Evolutionary conservation across 2,329 filamentous ascomycete genomes (phyloP), one percentile per base, ranked within the genome.

Genomic region (Hypoxylon rubiginosum): DNA sequence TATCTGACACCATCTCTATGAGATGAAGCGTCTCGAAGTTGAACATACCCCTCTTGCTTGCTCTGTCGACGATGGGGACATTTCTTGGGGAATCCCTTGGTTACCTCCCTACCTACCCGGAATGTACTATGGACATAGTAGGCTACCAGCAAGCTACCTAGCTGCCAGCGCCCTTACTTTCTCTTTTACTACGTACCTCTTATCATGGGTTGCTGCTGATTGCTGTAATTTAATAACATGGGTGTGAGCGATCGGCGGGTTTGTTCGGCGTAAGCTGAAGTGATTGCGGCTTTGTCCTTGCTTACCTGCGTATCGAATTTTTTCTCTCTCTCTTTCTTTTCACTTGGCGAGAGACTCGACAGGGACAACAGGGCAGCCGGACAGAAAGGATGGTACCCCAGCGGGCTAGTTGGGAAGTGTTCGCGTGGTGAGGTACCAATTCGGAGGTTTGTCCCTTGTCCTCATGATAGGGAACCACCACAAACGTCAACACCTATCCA

Each of bases 391-490:
- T 21, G 39, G 39, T 43, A 55, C 45, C 36, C 43, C 11, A 55
- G 46, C 5, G 19, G 34, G 26, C 19, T 26, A 61, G 49, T 36
- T 56, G 46, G 52, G 52, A 57, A 36, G 45, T 49, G 34, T n/a
- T 55, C 49, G 51, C 32, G 49, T 63, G 52, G 58, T 24, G 52
- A 60, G 52, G 62, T 49, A 63, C 58, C 50, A 52, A 49, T 55
- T 56, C 49, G 53, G 65, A 45, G 30, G 24, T 46, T 46, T 30
- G 17, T 36, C 30, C 13, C 46, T 32, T 26, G 39, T 30, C 50
- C 62, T 59, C 62, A 60, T 57, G 65, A 62, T 53, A 48, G 52
- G 15, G 30, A 58, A 30, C 46, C 54, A 49, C 53, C 56, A 61
- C 53, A 56, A 24, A 17, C 24, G 17, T 45, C 45, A 51, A 26